Evolutionary conservation across 371 early-diverging fungal genomes (phyloP).

Genomic region (Mortierella sp.): DNA sequence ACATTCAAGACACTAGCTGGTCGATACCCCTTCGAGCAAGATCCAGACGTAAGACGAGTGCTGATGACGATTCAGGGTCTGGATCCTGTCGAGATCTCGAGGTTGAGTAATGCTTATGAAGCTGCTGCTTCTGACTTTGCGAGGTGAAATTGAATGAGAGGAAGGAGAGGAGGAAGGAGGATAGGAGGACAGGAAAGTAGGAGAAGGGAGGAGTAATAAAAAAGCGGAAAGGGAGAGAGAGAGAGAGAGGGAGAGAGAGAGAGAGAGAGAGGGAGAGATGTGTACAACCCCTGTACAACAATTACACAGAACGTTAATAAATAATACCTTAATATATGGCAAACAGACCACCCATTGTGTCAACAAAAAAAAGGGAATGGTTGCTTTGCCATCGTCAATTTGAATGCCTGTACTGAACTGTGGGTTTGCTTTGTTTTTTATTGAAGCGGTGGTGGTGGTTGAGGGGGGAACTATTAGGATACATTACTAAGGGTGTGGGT

Average conservation of each 20-base stretch:
- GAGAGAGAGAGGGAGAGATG: background rate
- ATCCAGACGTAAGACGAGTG: conserved; percentile 57
- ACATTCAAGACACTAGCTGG: conserved; percentile 69
- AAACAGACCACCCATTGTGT: too few relatives aligned
- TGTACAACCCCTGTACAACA: background rate
- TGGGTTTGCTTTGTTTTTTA: background rate
- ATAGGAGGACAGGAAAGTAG: background rate
- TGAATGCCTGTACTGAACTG: too few relatives aligned
- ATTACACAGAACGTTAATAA: background rate
- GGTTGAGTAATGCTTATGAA: conserved; percentile 33
- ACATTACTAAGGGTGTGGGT: conserved; percentile 1
- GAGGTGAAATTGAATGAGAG: too few relatives aligned
- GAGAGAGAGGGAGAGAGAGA: too few relatives aligned
- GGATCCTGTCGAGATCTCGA: conserved; percentile 20
- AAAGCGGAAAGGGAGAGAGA: too few relatives aligned
- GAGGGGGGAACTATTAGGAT: background rate
- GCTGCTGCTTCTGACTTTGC: background rate
- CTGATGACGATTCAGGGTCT: conserved; percentile 31
- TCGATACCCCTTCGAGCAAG: conserved; percentile 67
- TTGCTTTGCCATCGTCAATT: too few relatives aligned
- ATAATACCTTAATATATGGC: background rate
- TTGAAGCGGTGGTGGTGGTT: background rate
- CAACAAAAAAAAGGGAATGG: too few relatives aligned
- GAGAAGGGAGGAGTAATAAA: too few relatives aligned
- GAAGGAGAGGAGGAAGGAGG: background rate